phyloP scores from a whole-genome alignment of 768 basidiomycete genomes.

The Suillus weaverae region DNA sequence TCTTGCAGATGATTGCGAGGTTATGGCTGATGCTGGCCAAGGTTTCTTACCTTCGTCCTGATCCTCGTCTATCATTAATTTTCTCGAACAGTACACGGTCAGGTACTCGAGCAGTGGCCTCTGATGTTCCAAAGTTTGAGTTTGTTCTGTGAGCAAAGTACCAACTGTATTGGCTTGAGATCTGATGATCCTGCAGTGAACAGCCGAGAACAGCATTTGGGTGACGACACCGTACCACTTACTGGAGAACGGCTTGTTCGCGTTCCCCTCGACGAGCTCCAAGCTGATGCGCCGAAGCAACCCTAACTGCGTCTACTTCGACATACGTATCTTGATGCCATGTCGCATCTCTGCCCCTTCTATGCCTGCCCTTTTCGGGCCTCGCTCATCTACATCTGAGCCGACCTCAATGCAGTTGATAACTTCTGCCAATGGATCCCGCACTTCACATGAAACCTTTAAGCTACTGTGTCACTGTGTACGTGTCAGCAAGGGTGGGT shows the following conservation, averaged over 20 bases:
- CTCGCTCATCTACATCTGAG: neutral
- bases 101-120: slow-evolving; percentile 1
- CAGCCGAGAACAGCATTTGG: slow-evolving; percentile 38
- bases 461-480: neutral
- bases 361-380: neutral
- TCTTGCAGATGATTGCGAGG: slow-evolving; percentile 69
- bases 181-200: slow-evolving; percentile 41
- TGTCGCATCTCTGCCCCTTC: neutral
- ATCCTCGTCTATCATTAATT: slow-evolving; percentile 5
- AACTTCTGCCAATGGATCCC: neutral
- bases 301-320: slow-evolving; percentile 8
- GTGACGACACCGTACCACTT: slow-evolving; percentile 19
- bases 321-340: neutral
- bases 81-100: neutral
- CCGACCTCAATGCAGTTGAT: neutral
- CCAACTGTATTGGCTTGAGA: neutral
- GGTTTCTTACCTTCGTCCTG: slow-evolving; percentile 36
- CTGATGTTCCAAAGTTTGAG: slow-evolving; percentile 47
- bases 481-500: neutral
- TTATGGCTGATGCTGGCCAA: slow-evolving; percentile 76
- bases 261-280: slow-evolving; percentile 70
- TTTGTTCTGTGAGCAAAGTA: slow-evolving; percentile 51
- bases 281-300: slow-evolving; percentile 24
- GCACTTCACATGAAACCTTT: neutral
- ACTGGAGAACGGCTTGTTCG: slow-evolving; percentile 67